Evolutionary conservation across 176 grass and related monocot genomes (phyloP).

Genomic region (Aechmea fasciata): DNA sequence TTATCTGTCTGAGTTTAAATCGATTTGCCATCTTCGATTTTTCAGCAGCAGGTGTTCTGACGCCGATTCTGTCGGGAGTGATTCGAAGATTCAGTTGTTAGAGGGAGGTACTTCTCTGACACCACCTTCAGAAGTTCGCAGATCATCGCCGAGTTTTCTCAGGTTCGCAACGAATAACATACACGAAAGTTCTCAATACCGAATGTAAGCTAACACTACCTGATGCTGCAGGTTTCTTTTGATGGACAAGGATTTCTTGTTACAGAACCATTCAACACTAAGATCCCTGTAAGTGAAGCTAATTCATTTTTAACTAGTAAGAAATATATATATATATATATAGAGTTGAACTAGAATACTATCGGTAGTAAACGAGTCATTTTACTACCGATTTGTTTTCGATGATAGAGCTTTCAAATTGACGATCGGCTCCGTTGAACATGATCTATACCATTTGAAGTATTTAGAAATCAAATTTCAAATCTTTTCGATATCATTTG

Average conservation of each 20-base stretch:
- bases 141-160: slow-evolving; percentile 33
- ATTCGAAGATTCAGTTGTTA: slow-evolving; percentile 47
- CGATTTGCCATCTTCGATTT: not conserved
- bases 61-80: slow-evolving; percentile 34
- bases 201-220: too few species aligned
- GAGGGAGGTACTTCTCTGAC: slow-evolving; percentile 41
- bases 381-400: too few species aligned
- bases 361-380: too few species aligned
- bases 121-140: slow-evolving; percentile 35
- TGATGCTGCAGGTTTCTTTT: slow-evolving; percentile 46
- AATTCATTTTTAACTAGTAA: not conserved
- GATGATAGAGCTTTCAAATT: too few species aligned
- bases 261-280: slow-evolving; percentile 62
- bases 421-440: too few species aligned
- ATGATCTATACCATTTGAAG: too few species aligned
- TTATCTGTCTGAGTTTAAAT: not conserved
- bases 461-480: too few species aligned
- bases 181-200: too few species aligned
- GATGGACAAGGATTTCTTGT: slow-evolving; percentile 71
- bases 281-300: slow-evolving; percentile 63
- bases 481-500: too few species aligned
- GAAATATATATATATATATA: too few species aligned
- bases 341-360: too few species aligned
- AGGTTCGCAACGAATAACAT: not conserved
- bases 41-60: slow-evolving; percentile 34